Percentiles rank a stretch among this genome's conserved stretches.
Conservation (phyloP, 2,329 filamentous ascomycete species). For the Colletotrichum zoysiae region DNA sequence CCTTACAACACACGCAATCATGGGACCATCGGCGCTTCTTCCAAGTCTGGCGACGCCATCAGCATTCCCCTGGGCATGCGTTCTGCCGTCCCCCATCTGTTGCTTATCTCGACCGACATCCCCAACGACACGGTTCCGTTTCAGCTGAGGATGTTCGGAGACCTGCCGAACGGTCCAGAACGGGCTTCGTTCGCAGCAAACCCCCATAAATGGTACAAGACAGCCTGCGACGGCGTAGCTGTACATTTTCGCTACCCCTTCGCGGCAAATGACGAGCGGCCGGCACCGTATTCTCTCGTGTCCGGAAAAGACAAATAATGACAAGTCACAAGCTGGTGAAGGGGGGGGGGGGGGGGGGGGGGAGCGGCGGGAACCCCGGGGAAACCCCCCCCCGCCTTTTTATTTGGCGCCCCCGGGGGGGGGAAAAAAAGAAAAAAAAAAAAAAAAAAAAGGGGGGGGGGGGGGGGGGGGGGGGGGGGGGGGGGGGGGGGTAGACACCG, state of each 20-base stretch:
- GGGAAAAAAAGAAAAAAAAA: too few species aligned
- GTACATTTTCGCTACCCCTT: slow-evolving; percentile 27
- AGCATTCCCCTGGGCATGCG: background rate
- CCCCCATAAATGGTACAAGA: background rate
- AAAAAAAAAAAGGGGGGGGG: too few species aligned
- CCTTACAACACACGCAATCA: slow-evolving; percentile 10
- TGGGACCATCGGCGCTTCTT: background rate
- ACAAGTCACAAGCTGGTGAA: slow-evolving; percentile 35
- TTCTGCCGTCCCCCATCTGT: background rate
- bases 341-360: too few species aligned
- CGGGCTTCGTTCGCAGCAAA: slow-evolving; percentile 6
- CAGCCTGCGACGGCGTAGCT: slow-evolving; percentile 17
- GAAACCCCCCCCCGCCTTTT: too few species aligned
- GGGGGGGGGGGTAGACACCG: background rate
- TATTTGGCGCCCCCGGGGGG: too few species aligned
- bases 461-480: slow-evolving; percentile 5
- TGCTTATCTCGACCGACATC: slow-evolving; percentile 26
- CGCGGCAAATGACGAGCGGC: background rate
- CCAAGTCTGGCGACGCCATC: slow-evolving; percentile 6
- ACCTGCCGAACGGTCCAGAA: slow-evolving; percentile 28
- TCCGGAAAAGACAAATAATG: slow-evolving; percentile 16
- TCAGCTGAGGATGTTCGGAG: slow-evolving; percentile 27
- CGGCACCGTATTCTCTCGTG: slow-evolving; percentile 26
- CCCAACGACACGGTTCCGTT: slow-evolving; percentile 11
- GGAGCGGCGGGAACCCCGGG: too few species aligned